A percentile compares a stretch with the other conserved stretches of the same genome.
Conservation (phyloP, 306 rosid species). For the Mimosa pudica region DNA sequence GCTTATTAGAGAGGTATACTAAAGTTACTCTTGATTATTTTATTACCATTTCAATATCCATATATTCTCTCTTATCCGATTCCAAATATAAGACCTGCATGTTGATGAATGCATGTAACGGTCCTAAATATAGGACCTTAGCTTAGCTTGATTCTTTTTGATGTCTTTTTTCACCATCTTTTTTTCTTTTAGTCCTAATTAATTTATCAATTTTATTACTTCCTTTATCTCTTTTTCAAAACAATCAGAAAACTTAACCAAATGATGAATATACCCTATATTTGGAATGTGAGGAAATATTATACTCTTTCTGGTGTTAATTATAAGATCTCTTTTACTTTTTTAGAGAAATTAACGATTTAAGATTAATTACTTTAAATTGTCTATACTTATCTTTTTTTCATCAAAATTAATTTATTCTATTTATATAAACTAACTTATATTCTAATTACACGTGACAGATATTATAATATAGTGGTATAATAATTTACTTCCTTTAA, state of each 20-base stretch:
- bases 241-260: not conserved
- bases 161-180: not conserved
- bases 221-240: not conserved
- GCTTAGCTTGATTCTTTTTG: accelerated
- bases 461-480: too few species aligned
- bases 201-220: not conserved
- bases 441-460: too few species aligned
- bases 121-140: not conserved
- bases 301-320: too few species aligned
- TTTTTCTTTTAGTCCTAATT: not conserved
- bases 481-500: too few species aligned
- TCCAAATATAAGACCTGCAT: too few species aligned
- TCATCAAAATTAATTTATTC: too few species aligned
- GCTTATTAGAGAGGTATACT: not conserved
- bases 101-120: too few species aligned
- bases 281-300: not conserved
- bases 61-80: not conserved
- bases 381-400: too few species aligned
- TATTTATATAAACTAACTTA: too few species aligned
- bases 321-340: too few species aligned
- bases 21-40: not conserved
- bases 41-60: not conserved
- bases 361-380: too few species aligned
- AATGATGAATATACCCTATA: not conserved
- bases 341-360: too few species aligned